Percentiles rank a stretch among this genome's conserved stretches.
Conservation (phyloP, 208 protist genomes). For the Trypanosoma congolense region DNA sequence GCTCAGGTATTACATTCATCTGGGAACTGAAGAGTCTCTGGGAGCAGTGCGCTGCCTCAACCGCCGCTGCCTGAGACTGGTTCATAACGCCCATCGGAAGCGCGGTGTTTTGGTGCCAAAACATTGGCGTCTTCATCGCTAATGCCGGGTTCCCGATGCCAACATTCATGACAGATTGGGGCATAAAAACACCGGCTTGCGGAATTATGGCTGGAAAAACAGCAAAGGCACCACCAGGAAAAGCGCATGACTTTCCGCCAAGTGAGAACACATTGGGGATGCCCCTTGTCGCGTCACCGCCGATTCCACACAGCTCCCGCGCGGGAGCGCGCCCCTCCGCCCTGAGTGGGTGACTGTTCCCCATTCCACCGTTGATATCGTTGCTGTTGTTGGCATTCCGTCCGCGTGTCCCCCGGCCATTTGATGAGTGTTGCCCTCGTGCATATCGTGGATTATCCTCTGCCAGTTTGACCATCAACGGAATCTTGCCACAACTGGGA, state of each 20-base stretch:
- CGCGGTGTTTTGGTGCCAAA: neutral
- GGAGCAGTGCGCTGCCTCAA: neutral
- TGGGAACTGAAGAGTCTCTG: neutral
- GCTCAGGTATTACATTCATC: neutral
- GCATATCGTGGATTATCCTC: constrained; percentile 47
- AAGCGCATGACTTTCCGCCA: neutral
- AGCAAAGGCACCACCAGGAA: neutral
- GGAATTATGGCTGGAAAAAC: constrained; percentile 1
- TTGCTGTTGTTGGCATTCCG: neutral
- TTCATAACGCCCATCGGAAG: neutral
- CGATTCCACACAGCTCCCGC: neutral
- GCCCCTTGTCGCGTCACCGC: neutral
- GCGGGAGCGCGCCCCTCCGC: neutral
- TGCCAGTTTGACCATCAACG: constrained; percentile 80
- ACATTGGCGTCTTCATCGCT: neutral
- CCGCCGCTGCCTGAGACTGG: neutral
- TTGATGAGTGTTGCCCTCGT: neutral
- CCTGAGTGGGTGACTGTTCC: neutral
- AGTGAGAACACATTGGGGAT: neutral
- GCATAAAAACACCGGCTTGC: neutral
- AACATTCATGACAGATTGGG: neutral
- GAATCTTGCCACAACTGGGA: constrained; percentile 44
- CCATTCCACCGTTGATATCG: neutral
- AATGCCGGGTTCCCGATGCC: neutral
- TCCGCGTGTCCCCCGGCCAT: neutral